Evolutionary conservation across 331 rosid genomes (phyloP).

Genomic region (Phaseolus coccineus): DNA sequence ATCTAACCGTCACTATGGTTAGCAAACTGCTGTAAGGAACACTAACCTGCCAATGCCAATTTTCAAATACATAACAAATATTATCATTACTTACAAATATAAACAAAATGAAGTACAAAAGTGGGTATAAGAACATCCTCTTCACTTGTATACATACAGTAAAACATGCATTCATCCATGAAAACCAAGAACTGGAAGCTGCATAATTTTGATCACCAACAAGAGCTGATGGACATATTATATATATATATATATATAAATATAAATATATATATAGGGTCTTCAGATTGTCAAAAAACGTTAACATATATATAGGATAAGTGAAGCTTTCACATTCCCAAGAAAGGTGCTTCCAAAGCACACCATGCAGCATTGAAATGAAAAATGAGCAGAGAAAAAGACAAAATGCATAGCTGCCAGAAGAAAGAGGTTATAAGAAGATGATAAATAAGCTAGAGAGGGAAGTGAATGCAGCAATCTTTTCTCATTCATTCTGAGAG

Average conservation of each 20-base stretch:
- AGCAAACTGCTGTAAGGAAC: constrained; percentile 81
- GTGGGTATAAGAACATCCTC: neutral
- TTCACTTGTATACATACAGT: neutral
- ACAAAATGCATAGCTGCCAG: constrained; percentile 38
- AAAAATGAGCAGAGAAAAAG: constrained; percentile 30
- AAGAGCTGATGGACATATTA: neutral
- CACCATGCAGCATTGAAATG: constrained; percentile 23
- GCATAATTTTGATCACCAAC: neutral
- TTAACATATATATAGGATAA: neutral
- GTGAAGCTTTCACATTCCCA: constrained; percentile 40
- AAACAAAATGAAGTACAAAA: neutral
- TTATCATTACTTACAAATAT: constrained; percentile 8
- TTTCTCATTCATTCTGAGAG: constrained; percentile 51
- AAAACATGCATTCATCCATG: constrained; percentile 6
- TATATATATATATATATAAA: neutral
- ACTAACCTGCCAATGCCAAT: constrained; percentile 75
- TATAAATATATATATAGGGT: neutral
- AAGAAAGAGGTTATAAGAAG: constrained; percentile 31
- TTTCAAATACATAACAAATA: constrained; percentile 38
- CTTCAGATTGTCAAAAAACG: constrained; percentile 1
- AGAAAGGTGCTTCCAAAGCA: constrained; percentile 39
- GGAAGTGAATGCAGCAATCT: constrained; percentile 44
- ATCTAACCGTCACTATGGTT: constrained; percentile 88
- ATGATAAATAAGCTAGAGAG: constrained; percentile 45
- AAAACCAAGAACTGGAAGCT: neutral